These are phyloP conservation scores for Mariannaea sp. DNA, from an alignment of 2,329 filamentous ascomycete species.

Conservation along the genomic window DNA sequence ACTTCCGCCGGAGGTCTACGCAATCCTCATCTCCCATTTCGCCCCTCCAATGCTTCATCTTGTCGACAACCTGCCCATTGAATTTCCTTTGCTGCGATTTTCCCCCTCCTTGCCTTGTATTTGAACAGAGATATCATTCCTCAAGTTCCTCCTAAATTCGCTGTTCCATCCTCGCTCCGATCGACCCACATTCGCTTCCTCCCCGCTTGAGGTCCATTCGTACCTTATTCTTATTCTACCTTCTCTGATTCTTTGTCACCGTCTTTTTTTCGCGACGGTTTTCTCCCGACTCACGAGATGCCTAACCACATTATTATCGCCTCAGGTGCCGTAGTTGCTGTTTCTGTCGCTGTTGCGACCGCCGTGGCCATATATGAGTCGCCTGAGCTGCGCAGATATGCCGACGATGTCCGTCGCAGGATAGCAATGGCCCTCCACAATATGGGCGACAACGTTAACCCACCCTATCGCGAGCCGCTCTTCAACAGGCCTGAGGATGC, in stretches of 20 bases:
- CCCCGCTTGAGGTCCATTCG: neutral
- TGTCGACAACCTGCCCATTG: neutral
- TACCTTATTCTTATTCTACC: neutral
- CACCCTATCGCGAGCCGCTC: constrained; percentile 55
- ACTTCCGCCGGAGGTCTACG: constrained; percentile 11
- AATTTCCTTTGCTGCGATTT: neutral
- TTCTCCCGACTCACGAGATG: constrained; percentile 43
- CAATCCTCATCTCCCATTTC: constrained; percentile 13
- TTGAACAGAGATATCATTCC: neutral
- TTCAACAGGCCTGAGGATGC: constrained; percentile 71
- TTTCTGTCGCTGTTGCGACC: constrained; percentile 61
- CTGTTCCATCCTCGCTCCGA: neutral
- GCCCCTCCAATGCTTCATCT: constrained; percentile 10
- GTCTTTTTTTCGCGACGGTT: constrained; percentile 5
- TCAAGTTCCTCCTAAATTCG: neutral
- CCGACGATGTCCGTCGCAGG: constrained; percentile 64
- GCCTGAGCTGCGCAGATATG: constrained; percentile 65
- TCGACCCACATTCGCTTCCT: constrained; percentile 10
- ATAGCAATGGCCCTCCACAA: constrained; percentile 65
- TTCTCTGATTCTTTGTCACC: neutral
- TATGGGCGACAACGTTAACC: constrained; percentile 61
- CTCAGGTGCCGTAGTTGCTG: constrained; percentile 63
- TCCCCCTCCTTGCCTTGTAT: constrained; percentile 2
- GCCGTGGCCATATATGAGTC: constrained; percentile 67
- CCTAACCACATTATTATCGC: constrained; percentile 61